Conservation (phyloP, 176 grass and related monocot genomes). For the Carex pumila region DNA sequence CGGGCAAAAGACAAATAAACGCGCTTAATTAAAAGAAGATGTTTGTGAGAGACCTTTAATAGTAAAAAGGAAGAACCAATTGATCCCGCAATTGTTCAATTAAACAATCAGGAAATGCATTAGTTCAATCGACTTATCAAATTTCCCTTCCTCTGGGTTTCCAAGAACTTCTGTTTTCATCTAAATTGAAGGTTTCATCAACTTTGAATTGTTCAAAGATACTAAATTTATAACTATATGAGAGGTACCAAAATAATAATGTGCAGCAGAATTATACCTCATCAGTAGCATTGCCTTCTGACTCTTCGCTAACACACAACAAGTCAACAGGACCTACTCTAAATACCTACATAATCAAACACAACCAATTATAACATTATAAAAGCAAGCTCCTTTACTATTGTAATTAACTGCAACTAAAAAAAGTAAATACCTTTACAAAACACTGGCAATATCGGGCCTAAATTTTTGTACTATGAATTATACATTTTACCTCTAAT, state of each 20-base stretch:
- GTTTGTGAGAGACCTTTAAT: neutral
- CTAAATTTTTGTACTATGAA: neutral
- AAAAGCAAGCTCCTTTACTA: neutral
- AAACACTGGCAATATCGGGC: neutral
- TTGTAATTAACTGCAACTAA: neutral
- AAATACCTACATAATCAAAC: conserved; percentile 55
- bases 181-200: neutral
- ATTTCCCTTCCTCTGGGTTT: neutral
- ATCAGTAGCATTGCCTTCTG: conserved; percentile 37
- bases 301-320: conserved; percentile 61
- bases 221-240: neutral
- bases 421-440: neutral
- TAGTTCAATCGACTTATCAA: neutral
- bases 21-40: neutral
- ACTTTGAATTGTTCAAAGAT: neutral
- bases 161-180: neutral
- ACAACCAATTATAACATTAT: neutral
- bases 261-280: conserved; percentile 39
- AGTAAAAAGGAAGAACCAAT: neutral
- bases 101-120: neutral
- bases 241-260: neutral
- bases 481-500: neutral
- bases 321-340: conserved; percentile 46
- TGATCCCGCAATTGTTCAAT: neutral
- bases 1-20: conserved; percentile 33